Base-by-base conservation (phyloP, 2,329 filamentous ascomycete species). In the Westerdykella sp. region DNA sequence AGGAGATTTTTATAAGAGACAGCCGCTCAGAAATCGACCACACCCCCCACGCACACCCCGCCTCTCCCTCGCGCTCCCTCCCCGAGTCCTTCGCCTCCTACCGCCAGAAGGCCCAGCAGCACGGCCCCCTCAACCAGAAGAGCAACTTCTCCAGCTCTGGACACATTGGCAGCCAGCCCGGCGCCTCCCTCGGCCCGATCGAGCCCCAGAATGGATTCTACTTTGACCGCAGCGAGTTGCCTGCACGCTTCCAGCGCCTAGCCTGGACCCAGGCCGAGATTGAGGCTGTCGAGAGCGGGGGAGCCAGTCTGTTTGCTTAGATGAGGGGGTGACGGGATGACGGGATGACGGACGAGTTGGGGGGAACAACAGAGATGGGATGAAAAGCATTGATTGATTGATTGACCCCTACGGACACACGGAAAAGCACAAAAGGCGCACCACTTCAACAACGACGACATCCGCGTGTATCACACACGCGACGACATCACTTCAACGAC, bases 241-340 rank as follows among this genome's bases (percentile, higher is more conserved):
- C 93, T 14, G 66, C 75, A 50, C 81, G 91, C 58, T 98, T 96
- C 79, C 81, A 83, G 61, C 79, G 88, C 52, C 73, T 79, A 39
- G 78, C 81, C 11, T 85, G 90, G 71, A 83, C 79, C 31, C 70
- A 83, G 56, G 82, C 83, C 35, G 93, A 98, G 78, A 98, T 98
- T 47, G 93, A 97, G 69, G 90, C 89, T 16, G 79, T 98, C 61
- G 89, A 96, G 79, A 93, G 87, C 43, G 93, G 90, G 43, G 93
- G 93, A 44, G 93, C 91, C 28, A 84, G 79, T 60, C 58, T 81
- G 53, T 76, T 73, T 55, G 74, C 70, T 49, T 80, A 62, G 62
- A 55, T 45, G 40, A 34, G 40, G 22, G 5, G 37, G 39, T 16
- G 36, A 48, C 43, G 36, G 48, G 62, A 55, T 45, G 40, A 34